Percentiles rank a stretch among this genome's conserved stretches.
Evolutionary conservation across 371 early-diverging fungal genomes (phyloP).

Genomic region (Zychaea mexicana): DNA sequence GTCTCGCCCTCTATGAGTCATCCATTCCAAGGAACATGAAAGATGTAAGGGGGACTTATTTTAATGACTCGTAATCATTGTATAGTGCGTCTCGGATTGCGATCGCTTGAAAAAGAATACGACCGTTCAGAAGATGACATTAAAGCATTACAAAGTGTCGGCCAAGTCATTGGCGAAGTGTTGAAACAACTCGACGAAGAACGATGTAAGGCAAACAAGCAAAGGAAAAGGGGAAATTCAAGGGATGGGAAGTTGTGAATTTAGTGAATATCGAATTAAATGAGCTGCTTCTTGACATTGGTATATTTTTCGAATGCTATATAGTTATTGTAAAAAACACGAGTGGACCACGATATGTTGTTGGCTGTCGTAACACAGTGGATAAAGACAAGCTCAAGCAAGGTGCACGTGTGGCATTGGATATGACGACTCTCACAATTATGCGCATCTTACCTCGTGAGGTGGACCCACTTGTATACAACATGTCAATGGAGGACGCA

Average conservation of each 20-base stretch:
- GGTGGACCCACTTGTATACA: conserved; percentile 99
- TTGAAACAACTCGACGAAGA: conserved; percentile 98
- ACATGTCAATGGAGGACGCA: conserved; percentile 99
- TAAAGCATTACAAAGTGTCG: conserved; percentile 98
- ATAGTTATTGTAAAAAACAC: conserved; percentile 98
- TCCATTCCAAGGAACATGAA: too few relatives aligned
- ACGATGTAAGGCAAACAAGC: conserved; percentile 69
- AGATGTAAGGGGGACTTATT: background rate
- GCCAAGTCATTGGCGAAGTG: conserved; percentile 99
- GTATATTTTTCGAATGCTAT: background rate
- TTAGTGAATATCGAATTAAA: too few relatives aligned
- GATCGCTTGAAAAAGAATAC: conserved; percentile 84
- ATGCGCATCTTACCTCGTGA: conserved; percentile 99
- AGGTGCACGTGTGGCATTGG: conserved; percentile 97
- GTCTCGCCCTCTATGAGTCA: too few relatives aligned
- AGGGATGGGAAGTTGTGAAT: too few relatives aligned
- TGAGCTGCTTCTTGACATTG: background rate
- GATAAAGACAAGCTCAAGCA: conserved; percentile 93
- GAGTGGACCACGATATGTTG: conserved; percentile 99
- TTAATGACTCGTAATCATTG: background rate
- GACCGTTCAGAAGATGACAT: conserved; percentile 98
- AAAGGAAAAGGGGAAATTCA: background rate
- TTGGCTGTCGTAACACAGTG: conserved; percentile 96
- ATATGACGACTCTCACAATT: conserved; percentile 99
- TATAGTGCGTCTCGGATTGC: conserved; percentile 87